Evolutionary conservation across 2,329 filamentous ascomycete species (phyloP).

Genomic region (Paraconiothyrium brasiliense): DNA sequence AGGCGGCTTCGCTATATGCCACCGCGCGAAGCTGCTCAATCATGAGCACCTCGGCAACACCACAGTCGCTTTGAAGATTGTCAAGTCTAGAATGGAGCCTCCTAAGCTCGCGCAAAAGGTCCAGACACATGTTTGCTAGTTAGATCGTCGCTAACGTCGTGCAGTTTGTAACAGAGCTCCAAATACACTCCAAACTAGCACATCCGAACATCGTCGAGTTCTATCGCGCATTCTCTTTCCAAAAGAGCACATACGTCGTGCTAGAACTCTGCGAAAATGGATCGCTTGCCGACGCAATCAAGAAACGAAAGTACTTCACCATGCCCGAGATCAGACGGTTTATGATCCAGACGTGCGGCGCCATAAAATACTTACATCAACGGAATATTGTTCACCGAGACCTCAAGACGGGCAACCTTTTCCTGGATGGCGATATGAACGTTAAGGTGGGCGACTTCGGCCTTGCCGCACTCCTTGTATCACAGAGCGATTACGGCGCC

Average conservation of each 20-base stretch:
- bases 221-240: slow-evolving; percentile 89
- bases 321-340: slow-evolving; percentile 95
- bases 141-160: slow-evolving; percentile 33
- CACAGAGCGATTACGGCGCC: slow-evolving; percentile 87
- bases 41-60: slow-evolving; percentile 66
- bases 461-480: slow-evolving; percentile 88
- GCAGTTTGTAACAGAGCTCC: slow-evolving; percentile 81
- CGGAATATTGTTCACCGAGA: slow-evolving; percentile 97
- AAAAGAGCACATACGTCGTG: slow-evolving; percentile 90
- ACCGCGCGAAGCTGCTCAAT: slow-evolving; percentile 72
- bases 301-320: slow-evolving; percentile 86
- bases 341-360: slow-evolving; percentile 92
- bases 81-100: slow-evolving; percentile 81
- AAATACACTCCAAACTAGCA: slow-evolving; percentile 97
- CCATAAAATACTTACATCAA: slow-evolving; percentile 97
- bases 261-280: slow-evolving; percentile 95
- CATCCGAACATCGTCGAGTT: slow-evolving; percentile 97
- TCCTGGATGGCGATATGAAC: slow-evolving; percentile 94
- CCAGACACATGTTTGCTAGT: slow-evolving; percentile 33
- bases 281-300: slow-evolving; percentile 97
- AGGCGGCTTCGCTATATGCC: slow-evolving; percentile 84
- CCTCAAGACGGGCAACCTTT: slow-evolving; percentile 97
- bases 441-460: slow-evolving; percentile 98
- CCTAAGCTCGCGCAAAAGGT: slow-evolving; percentile 87
- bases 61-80: slow-evolving; percentile 81